phyloP scores from a whole-genome alignment of 2,329 filamentous ascomycete species.

The Trichoderma breve region DNA sequence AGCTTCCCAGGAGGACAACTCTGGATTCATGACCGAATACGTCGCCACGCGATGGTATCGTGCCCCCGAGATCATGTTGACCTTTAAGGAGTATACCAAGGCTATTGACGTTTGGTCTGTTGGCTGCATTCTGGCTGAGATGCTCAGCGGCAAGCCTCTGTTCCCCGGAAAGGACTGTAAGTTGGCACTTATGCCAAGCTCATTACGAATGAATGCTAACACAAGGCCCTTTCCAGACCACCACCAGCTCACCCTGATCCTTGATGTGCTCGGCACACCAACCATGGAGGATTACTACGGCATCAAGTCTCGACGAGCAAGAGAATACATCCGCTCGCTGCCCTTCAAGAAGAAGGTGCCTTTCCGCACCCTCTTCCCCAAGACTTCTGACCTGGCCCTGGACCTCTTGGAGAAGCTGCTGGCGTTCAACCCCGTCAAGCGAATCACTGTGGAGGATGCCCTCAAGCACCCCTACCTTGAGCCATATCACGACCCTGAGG shows the following conservation, averaged over 20 bases:
- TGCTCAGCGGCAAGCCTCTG: conserved; percentile 96
- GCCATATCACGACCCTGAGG: conserved; percentile 97
- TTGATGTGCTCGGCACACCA: conserved; percentile 94
- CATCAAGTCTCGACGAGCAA: conserved; percentile 95
- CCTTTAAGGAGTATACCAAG: conserved; percentile 99
- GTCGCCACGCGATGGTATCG: conserved; percentile 99
- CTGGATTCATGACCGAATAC: conserved; percentile 99
- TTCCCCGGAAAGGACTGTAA: conserved; percentile 98
- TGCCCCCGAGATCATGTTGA: conserved; percentile 99
- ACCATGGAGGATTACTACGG: conserved; percentile 99
- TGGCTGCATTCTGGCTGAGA: conserved; percentile 95
- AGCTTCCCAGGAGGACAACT: conserved; percentile 97
- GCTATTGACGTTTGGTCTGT: conserved; percentile 99
- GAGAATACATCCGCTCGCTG: conserved; percentile 96
- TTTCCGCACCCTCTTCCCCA: conserved; percentile 94
- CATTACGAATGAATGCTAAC: not conserved
- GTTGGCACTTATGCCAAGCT: conserved; percentile 35
- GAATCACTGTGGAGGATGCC: conserved; percentile 96
- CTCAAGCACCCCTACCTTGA: conserved; percentile 97
- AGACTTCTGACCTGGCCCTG: conserved; percentile 95
- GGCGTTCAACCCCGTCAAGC: conserved; percentile 97
- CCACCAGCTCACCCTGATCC: conserved; percentile 93
- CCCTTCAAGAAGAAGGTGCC: conserved; percentile 99
- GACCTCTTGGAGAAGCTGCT: conserved; percentile 94
- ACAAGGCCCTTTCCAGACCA: conserved; percentile 61